Evolutionary conservation across 139 green algal genomes (phyloP).

Genomic region (Trebouxia sp.): DNA sequence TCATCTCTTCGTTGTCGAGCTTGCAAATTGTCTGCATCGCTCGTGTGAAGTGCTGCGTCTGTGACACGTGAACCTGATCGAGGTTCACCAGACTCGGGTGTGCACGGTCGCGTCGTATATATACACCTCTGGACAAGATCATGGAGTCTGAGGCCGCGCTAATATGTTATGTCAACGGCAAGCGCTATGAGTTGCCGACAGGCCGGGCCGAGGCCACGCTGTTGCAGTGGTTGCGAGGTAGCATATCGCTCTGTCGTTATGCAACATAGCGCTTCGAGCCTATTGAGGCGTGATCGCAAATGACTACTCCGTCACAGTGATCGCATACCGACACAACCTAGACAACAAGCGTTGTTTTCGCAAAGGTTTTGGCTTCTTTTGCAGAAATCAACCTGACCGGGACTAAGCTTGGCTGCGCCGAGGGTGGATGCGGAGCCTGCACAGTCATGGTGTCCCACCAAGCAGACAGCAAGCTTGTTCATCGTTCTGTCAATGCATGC

Average conservation of each 20-base stretch:
- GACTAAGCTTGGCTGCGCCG: constrained; percentile 95
- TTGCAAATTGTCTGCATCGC: too few species aligned
- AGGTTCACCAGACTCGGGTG: too few species aligned
- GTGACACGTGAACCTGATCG: too few species aligned
- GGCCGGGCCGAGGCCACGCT: constrained; percentile 79
- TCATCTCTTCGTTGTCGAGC: too few species aligned
- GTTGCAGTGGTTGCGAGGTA: constrained; percentile 85
- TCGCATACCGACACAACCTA: not conserved
- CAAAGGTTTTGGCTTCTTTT: not conserved
- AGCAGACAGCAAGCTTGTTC: constrained; percentile 58
- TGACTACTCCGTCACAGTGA: not conserved
- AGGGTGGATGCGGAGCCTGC: constrained; percentile 95
- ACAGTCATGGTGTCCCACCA: constrained; percentile 89
- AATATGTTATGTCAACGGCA: constrained; percentile 86
- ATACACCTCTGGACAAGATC: too few species aligned
- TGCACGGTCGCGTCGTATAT: too few species aligned
- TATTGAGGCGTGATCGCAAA: too few species aligned
- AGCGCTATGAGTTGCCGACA: constrained; percentile 65
- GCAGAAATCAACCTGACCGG: constrained; percentile 81
- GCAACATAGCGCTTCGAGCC: too few species aligned
- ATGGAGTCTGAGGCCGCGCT: not conserved
- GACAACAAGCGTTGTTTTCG: not conserved
- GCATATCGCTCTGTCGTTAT: too few species aligned
- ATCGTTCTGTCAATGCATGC: constrained; percentile 93
- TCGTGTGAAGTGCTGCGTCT: too few species aligned